Evolutionary conservation across 148 eudicot genomes (phyloP).

Genomic region (Salicornia ramosissima): DNA sequence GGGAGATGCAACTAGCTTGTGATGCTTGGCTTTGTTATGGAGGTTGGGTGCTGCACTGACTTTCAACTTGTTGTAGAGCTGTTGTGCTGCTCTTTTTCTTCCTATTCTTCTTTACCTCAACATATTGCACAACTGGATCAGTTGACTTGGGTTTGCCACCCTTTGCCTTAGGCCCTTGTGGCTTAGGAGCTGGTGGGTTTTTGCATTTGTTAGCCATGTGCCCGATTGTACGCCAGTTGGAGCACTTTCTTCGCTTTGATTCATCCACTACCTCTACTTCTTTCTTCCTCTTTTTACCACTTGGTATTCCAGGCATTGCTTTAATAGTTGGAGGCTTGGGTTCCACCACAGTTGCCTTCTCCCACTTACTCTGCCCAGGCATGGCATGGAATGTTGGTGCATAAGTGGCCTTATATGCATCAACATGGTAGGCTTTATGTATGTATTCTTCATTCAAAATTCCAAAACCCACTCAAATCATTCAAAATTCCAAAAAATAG

Average conservation of each 20-base stretch:
- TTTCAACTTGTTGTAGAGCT: not conserved
- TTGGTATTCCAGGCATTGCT: not conserved
- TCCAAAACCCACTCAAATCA: too few species aligned
- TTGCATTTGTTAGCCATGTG: not conserved
- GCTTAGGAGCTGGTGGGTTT: not conserved
- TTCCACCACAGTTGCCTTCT: not conserved
- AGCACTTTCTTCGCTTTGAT: not conserved
- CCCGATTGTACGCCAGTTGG: not conserved
- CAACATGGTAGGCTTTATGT: too few species aligned
- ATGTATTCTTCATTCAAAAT: too few species aligned
- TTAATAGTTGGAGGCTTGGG: not conserved
- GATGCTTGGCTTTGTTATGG: not conserved
- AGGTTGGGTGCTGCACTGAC: not conserved
- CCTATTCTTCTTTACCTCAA: not conserved
- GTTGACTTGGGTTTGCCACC: not conserved
- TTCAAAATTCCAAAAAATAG: too few species aligned
- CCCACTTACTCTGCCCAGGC: too few species aligned
- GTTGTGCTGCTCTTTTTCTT: not conserved
- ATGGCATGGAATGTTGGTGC: not conserved
- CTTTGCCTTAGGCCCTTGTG: not conserved
- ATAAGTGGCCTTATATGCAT: too few species aligned
- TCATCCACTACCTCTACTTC: not conserved
- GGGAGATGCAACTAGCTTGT: not conserved
- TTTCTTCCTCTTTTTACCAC: not conserved
- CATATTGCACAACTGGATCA: not conserved